These are phyloP conservation scores for Filobasidium wieringae DNA, from an alignment of 768 basidiomycete species.

Conservation along the genomic window DNA sequence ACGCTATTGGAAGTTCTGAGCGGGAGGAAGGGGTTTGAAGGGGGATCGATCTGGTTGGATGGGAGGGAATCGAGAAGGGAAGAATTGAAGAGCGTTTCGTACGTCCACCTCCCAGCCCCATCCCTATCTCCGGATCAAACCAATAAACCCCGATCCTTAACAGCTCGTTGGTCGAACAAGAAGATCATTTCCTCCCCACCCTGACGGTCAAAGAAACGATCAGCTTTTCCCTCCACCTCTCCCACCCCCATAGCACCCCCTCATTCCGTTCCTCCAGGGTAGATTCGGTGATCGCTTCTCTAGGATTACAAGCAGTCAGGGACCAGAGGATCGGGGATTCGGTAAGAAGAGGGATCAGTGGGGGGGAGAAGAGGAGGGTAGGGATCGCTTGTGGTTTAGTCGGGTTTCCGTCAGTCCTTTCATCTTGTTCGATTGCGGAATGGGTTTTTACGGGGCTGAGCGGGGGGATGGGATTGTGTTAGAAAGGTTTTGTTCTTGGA, in stretches of 20 bases:
- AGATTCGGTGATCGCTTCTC: constrained; percentile 42
- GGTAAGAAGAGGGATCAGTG: constrained; percentile 8
- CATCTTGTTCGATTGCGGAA: not conserved
- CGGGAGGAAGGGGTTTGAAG: constrained; percentile 5
- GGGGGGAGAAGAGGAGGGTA: constrained; percentile 15
- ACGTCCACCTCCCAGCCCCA: not conserved
- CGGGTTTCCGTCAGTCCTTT: constrained; percentile 15
- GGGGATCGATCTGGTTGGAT: not conserved
- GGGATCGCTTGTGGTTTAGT: constrained; percentile 13
- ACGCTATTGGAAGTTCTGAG: constrained; percentile 5
- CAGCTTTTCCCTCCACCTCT: constrained; percentile 40
- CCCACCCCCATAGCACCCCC: constrained; percentile 19
- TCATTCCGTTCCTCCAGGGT: constrained; percentile 42
- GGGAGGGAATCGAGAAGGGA: not conserved
- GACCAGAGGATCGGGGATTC: constrained; percentile 14
- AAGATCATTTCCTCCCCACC: constrained; percentile 51
- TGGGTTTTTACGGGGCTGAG: not conserved
- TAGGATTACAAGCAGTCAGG: constrained; percentile 41
- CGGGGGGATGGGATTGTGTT: not conserved
- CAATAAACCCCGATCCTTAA: not conserved
- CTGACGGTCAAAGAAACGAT: constrained; percentile 52
- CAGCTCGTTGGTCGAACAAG: constrained; percentile 49
- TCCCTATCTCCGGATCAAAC: not conserved
- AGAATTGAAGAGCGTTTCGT: not conserved
- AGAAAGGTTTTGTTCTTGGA: constrained; percentile 17